These are phyloP conservation scores for Chernovozyma aurita DNA, from an alignment of 1,139 yeast species.

Conservation along the genomic window DNA sequence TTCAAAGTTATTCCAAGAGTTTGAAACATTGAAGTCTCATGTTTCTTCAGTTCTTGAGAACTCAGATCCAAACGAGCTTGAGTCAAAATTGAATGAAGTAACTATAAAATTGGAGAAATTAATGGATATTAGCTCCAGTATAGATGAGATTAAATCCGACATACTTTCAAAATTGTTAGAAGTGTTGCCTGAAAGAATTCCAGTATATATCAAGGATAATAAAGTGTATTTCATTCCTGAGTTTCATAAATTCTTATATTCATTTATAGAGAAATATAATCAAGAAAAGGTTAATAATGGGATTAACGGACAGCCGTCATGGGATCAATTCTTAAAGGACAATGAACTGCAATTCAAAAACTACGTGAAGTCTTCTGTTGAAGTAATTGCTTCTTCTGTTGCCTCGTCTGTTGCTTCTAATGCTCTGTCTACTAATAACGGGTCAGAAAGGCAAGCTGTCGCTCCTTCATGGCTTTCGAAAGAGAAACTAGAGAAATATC, in stretches of 20 bases:
- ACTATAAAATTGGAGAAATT: constrained; percentile 17
- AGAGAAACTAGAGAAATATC: constrained; percentile 17
- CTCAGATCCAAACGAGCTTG: constrained; percentile 13
- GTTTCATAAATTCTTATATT: constrained; percentile 33
- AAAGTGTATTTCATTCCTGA: constrained; percentile 39
- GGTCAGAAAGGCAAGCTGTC: too few relatives aligned
- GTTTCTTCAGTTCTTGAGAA: constrained; percentile 1
- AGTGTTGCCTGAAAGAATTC: constrained; percentile 27
- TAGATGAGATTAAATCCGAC: constrained; percentile 18
- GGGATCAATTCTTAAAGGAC: constrained; percentile 21
- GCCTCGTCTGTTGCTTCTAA: background rate
- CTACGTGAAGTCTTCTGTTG: background rate
- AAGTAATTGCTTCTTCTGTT: background rate
- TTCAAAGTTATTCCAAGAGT: constrained; percentile 4
- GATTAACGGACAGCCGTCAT: too few relatives aligned
- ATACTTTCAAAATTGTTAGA: constrained; percentile 19
- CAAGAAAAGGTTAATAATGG: constrained; percentile 10
- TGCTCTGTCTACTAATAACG: background rate
- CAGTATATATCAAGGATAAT: constrained; percentile 29
- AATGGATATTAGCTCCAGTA: constrained; percentile 13
- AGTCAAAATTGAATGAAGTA: constrained; percentile 16
- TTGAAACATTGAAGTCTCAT: constrained; percentile 7
- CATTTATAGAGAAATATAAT: constrained; percentile 29
- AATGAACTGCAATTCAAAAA: constrained; percentile 13
- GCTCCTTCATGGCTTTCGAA: constrained; percentile 13